These are phyloP conservation scores for Brassica balearica DNA, from an alignment of 441 rosid species.

Conservation along the genomic window DNA sequence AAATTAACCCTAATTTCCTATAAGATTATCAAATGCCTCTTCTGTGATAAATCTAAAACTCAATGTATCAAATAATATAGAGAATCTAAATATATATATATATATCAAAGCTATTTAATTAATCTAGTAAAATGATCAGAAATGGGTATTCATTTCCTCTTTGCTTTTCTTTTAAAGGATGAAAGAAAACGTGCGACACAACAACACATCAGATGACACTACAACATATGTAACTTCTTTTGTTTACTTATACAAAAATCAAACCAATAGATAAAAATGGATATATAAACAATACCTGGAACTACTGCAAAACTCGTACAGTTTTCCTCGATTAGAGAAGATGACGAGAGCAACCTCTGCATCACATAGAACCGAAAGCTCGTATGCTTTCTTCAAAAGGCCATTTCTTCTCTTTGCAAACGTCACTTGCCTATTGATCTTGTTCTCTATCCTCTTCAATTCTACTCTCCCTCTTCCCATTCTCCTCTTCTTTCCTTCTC, in stretches of 20 bases:
- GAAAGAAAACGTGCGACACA: constrained; percentile 37
- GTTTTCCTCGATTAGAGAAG: constrained; percentile 99
- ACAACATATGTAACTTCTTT: not conserved
- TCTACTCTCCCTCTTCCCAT: constrained; percentile 99
- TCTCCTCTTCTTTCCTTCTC: constrained; percentile 3
- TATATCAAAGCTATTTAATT: constrained; percentile 5
- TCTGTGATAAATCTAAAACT: constrained; percentile 9
- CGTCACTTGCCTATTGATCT: constrained; percentile 98
- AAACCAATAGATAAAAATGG: not conserved
- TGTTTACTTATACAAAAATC: constrained; percentile 1
- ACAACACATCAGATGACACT: constrained; percentile 34
- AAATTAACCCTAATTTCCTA: constrained; percentile 9
- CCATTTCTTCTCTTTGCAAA: constrained; percentile 99
- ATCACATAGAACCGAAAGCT: constrained; percentile 98
- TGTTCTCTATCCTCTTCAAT: constrained; percentile 99
- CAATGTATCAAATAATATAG: not conserved
- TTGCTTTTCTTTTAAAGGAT: constrained; percentile 30
- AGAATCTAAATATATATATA: not conserved
- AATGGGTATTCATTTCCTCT: constrained; percentile 16
- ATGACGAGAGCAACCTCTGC: constrained; percentile 99
- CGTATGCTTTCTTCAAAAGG: constrained; percentile 97
- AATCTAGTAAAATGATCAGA: constrained; percentile 35
- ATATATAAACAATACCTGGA: constrained; percentile 67
- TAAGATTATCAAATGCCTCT: not conserved
- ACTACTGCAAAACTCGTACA: constrained; percentile 99